phyloP scores from a whole-genome alignment of 2,329 filamentous ascomycete species.

The Aspergillus pseudoterreus region DNA sequence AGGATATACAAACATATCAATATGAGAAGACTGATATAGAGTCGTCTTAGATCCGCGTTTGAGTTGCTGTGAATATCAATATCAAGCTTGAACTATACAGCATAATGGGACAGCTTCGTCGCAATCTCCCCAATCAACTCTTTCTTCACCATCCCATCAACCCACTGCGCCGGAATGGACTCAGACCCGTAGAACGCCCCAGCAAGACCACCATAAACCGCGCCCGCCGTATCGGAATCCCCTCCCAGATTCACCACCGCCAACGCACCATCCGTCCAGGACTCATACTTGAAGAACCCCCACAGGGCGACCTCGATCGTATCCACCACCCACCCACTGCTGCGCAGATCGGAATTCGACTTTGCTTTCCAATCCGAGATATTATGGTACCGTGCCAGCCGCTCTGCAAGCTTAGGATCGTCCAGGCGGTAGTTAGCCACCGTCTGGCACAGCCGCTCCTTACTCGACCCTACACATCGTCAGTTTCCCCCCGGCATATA shows the following conservation, averaged over 20 bases:
- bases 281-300: conserved; percentile 39
- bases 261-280: conserved; percentile 36
- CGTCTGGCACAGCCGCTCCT: conserved; percentile 11
- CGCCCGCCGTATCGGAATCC: conserved; percentile 45
- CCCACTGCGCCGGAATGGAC: conserved; percentile 29
- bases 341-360: conserved; percentile 23
- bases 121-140: conserved; percentile 12
- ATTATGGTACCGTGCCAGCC: conserved; percentile 9
- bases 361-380: conserved; percentile 25
- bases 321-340: conserved; percentile 41
- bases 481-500: not conserved
- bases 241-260: conserved; percentile 42
- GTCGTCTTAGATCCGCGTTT: not conserved
- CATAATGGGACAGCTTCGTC: not conserved
- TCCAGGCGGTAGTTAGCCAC: conserved; percentile 9
- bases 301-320: conserved; percentile 42
- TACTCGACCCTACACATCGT: conserved; percentile 10
- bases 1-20: no score
- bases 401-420: conserved; percentile 7
- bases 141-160: conserved; percentile 23
- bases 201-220: conserved; percentile 43
- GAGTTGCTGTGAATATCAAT: not conserved
- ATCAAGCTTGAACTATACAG: not conserved
- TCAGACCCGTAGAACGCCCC: conserved; percentile 40
- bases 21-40: no score